phyloP scores from a whole-genome alignment of 2,329 filamentous ascomycete genomes.

The Blumeria graminis region DNA sequence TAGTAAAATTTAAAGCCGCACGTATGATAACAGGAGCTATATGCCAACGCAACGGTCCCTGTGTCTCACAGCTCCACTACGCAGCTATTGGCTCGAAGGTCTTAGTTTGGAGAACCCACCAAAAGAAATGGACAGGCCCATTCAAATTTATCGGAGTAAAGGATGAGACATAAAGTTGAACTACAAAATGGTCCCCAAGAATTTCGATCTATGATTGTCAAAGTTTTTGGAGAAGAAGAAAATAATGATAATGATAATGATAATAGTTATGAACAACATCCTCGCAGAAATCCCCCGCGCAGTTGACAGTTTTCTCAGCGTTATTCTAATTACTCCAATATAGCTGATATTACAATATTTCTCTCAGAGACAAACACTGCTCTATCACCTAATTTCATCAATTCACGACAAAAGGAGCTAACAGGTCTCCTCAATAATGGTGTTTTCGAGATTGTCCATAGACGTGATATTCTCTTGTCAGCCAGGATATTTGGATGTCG shows the following conservation, averaged over 20 bases:
- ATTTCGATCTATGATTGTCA: neutral
- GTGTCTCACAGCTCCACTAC: neutral
- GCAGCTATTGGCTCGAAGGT: neutral
- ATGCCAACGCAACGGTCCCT: neutral
- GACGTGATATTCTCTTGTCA: neutral
- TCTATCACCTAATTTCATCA: neutral
- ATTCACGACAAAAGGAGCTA: neutral
- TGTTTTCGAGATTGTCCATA: neutral
- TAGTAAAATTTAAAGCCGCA: conserved; percentile 1
- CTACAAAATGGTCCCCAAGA: neutral
- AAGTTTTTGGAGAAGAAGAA: neutral
- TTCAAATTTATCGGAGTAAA: neutral
- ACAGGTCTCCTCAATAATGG: neutral
- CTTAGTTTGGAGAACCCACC: neutral
- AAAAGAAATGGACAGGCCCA: neutral
- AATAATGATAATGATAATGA: too few relatives aligned
- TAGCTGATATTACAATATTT: neutral
- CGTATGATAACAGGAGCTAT: conserved; percentile 2
- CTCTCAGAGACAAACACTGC: neutral
- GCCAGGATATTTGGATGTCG: conserved; percentile 2
- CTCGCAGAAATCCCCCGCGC: too few relatives aligned
- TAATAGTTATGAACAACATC: too few relatives aligned
- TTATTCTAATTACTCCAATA: neutral
- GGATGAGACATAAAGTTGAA: neutral
- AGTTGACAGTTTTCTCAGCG: too few relatives aligned